Base-by-base conservation (phyloP, 2,329 filamentous ascomycete genomes). In the Metarhizium sp. region DNA sequence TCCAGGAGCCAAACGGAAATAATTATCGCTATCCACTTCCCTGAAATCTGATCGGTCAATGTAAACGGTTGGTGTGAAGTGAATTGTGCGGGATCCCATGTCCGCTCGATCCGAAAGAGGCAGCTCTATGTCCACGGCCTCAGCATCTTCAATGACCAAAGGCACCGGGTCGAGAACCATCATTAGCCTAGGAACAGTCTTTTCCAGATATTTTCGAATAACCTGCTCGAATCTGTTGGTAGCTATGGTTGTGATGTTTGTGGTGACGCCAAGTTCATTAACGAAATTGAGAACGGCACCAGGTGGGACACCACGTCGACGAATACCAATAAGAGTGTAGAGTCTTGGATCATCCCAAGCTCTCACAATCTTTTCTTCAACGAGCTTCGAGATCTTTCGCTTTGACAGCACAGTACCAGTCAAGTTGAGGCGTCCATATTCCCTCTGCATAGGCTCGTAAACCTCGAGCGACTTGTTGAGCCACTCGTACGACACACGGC, bases 361-460 rank as follows among this genome's bases (percentile, higher is more conserved):
- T 42, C 88, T 82, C 7, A 97, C 92, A 60, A 86, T 78, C n/a
- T 84, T 82, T 52, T 87, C 81, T 48, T 86, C 80, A 2, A 96
- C 90, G 5, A 96, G 75, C 71, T 88, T 86, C 59, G 85, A 81
- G 58, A 96, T 87, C 65, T 88, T 86, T 55, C 92, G 81, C 75
- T 97, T 96, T 38, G 87, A 92, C 58, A 96, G 79, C 54, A 96
- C 86, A 0, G 92, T 95, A 16, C 92, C 91, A 10, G 83, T 85
- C 36, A 96, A 80, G 61, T 88, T 95, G 5, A 74, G 63, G 42
- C 72, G 66, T 8, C 71, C 80, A 62, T 81, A 95, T 73, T 96
- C 92, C 69, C 92, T 79, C 78, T 97, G 92, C 90, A 96, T 96
- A 1, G 92, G 91, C 65, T 90, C 82, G 71, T 95, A 95, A 55